Evolutionary conservation across 2,329 filamentous ascomycete genomes (phyloP).

Genomic region (Exophiala bonariae): DNA sequence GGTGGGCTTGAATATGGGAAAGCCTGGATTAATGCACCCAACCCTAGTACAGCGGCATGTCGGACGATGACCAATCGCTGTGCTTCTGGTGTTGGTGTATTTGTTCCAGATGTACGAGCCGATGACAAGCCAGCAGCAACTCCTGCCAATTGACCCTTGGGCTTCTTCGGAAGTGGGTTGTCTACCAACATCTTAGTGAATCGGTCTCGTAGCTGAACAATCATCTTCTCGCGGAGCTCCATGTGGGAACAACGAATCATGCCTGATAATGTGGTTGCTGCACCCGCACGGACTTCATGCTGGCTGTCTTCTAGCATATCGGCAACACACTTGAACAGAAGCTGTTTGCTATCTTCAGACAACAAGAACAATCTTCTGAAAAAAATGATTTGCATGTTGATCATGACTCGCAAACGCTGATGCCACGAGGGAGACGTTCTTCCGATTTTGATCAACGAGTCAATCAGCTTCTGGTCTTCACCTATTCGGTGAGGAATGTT

Average conservation of each 20-base stretch:
- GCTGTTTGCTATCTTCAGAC: conserved; percentile 69
- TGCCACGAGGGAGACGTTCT: conserved; percentile 87
- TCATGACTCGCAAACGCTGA: conserved; percentile 87
- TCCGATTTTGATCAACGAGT: conserved; percentile 83
- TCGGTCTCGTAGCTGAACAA: conserved; percentile 71
- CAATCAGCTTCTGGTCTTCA: conserved; percentile 81
- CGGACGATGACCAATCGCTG: conserved; percentile 77
- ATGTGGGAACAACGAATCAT: conserved; percentile 97
- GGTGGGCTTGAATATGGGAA: conserved; percentile 96
- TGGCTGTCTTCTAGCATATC: conserved; percentile 91
- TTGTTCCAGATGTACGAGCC: conserved; percentile 43
- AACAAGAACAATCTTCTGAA: conserved; percentile 94
- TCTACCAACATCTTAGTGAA: conserved; percentile 76
- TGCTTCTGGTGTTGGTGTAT: conserved; percentile 52
- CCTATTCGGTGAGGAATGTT: conserved; percentile 91
- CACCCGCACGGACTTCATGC: conserved; percentile 89
- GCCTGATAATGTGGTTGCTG: conserved; percentile 87
- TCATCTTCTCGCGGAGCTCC: conserved; percentile 73
- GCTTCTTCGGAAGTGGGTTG: conserved; percentile 81
- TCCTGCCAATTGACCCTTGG: conserved; percentile 36
- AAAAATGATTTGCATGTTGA: conserved; percentile 99
- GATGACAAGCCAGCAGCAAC: conserved; percentile 36
- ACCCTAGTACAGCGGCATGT: conserved; percentile 86
- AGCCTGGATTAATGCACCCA: conserved; percentile 88
- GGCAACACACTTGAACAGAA: conserved; percentile 87